Evolutionary conservation across 164 flowering plant species (phyloP), one percentile per base, ranked within the genome.

Genomic region (Macadamia integrifolia): DNA sequence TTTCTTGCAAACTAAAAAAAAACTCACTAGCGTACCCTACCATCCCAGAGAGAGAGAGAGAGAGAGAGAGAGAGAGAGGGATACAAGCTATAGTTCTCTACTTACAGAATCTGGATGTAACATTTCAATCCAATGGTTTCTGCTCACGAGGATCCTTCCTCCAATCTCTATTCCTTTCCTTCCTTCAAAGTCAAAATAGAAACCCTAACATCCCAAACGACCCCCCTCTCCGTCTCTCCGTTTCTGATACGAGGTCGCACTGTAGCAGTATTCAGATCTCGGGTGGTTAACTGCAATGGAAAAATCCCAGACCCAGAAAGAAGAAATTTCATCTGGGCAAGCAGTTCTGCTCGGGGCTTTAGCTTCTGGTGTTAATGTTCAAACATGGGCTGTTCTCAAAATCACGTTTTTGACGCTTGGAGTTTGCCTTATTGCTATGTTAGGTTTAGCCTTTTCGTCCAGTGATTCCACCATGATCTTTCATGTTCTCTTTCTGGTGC

Each of bases 311-410:
- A 2, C 86, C n/a, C 48, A 28, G n/a, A 2, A 56, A 61, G 69
- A 75, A 59, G 74, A 71, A 23, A 65, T 85, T 43, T 90, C 97
- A 31, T 72, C 93, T 6, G 83, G 93, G 17, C 12, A 80, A 69
- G 98, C 98, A 60, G 97, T 93, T 9, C 58, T 93, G 11, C 81
- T 91, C 17, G 98, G 98, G 61, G 98, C 96, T 63, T 70, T 91
- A 66, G 88, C 96, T 52, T 85, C 98, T 59, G 98, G 97, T 35
- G 96, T 93, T 66, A 93, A 93, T 75, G 97, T 75, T 70, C 87
- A 89, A 2, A 91, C 97, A 53, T 93, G 98, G 98, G 84, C 63
- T 57, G 80, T 86, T 0, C 71, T 93, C 59, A 91, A 87, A 73
- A 67, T 75, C 2, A 79, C 89, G 56, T 93, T 93, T 71, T 56